Conservation (phyloP, 495 filamentous ascomycete species). For the Clohesyomyces aquaticus region DNA sequence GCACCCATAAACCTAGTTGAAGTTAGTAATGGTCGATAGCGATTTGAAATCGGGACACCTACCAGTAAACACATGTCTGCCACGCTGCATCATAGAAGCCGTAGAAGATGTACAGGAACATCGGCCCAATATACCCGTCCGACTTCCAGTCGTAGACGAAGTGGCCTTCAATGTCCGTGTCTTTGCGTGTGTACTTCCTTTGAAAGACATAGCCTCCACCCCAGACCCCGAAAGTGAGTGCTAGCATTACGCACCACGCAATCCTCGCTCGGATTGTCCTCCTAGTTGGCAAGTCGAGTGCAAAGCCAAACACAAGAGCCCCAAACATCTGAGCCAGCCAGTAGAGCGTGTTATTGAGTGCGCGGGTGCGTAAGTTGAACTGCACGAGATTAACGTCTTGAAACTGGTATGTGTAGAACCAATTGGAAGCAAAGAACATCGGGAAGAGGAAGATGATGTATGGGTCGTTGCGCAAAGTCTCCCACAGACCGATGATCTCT, state of each 20-base stretch:
- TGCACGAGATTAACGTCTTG: constrained; percentile 64
- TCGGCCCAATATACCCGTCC: constrained; percentile 71
- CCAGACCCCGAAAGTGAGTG: constrained; percentile 80
- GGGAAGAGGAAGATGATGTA: constrained; percentile 80
- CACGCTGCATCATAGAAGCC: constrained; percentile 86
- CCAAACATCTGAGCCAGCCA: constrained; percentile 86
- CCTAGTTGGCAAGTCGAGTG: constrained; percentile 68
- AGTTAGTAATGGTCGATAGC: not conserved
- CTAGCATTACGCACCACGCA: constrained; percentile 65
- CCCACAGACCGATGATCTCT: constrained; percentile 74
- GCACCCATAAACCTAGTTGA: constrained; percentile 80
- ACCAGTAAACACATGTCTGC: constrained; percentile 87
- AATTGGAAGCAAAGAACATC: constrained; percentile 49
- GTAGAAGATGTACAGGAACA: constrained; percentile 92
- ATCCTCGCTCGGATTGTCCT: constrained; percentile 72
- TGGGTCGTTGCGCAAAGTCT: constrained; percentile 69
- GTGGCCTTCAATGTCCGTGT: constrained; percentile 37
- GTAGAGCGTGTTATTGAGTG: constrained; percentile 83
- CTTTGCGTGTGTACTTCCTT: constrained; percentile 59
- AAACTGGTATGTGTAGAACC: constrained; percentile 56
- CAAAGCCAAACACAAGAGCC: constrained; percentile 72
- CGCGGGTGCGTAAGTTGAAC: constrained; percentile 78
- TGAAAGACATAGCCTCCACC: constrained; percentile 84
- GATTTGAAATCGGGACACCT: constrained; percentile 39
- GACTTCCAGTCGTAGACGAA: constrained; percentile 65